Percentiles rank a stretch among this genome's conserved stretches.
Evolutionary conservation across 169 alveolate species (phyloP).

Genomic region (Toxoplasma gondii): DNA sequence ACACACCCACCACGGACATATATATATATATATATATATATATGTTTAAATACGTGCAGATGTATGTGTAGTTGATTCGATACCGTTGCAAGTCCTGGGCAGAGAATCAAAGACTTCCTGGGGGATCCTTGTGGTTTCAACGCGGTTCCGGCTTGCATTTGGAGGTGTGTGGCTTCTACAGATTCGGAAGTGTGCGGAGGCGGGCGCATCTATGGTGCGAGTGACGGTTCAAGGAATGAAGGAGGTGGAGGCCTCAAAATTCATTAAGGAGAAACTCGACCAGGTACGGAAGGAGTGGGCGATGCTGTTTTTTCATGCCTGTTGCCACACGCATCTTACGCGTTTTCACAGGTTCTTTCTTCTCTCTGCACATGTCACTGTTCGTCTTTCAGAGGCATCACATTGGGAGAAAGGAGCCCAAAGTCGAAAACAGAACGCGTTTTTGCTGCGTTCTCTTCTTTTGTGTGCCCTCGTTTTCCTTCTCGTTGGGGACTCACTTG

Average conservation of each 20-base stretch:
- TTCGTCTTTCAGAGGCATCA: too few species aligned
- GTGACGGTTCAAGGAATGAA: slow-evolving; percentile 84
- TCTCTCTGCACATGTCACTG: too few species aligned
- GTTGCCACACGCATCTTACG: too few species aligned
- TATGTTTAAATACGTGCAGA: too few species aligned
- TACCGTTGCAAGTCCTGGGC: too few species aligned
- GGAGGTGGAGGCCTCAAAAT: slow-evolving; percentile 79
- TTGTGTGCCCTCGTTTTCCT: too few species aligned
- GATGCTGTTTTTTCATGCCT: not conserved
- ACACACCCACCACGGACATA: not conserved
- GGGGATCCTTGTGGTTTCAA: not conserved
- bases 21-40: not conserved
- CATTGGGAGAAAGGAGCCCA: too few species aligned
- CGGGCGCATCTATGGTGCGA: slow-evolving; percentile 83
- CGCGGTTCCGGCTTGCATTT: not conserved
- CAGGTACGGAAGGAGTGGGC: not conserved
- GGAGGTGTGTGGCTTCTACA: not conserved
- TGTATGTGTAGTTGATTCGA: not conserved
- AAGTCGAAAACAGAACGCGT: too few species aligned
- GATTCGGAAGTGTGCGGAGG: slow-evolving; percentile 78
- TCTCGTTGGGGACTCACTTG: too few species aligned
- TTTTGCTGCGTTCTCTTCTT: too few species aligned
- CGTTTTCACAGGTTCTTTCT: too few species aligned
- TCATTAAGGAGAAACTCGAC: slow-evolving; percentile 7
- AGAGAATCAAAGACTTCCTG: not conserved